A percentile compares a stretch with the other conserved stretches of the same genome.
phyloP scores from a whole-genome alignment of 371 early-diverging fungal genomes.

The Circinella minor region DNA sequence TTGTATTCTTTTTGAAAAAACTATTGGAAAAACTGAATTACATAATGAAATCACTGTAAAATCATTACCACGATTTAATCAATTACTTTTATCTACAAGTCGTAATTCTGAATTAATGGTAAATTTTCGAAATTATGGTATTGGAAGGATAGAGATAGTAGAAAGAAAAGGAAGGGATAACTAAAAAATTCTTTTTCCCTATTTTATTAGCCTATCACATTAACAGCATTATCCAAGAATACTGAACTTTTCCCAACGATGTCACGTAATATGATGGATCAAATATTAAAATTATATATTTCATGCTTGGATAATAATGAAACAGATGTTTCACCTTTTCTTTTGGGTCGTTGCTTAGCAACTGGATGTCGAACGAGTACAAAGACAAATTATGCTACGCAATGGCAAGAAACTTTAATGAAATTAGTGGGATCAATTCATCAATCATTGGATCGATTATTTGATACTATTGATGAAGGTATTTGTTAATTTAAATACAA shows the following conservation, averaged over 20 bases:
- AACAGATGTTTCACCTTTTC: slow-evolving; percentile 36
- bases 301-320: slow-evolving; percentile 52
- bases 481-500: background rate
- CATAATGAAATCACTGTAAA: slow-evolving; percentile 63
- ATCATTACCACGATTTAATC: slow-evolving; percentile 57
- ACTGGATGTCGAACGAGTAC: slow-evolving; percentile 47
- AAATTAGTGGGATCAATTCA: slow-evolving; percentile 59
- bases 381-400: slow-evolving; percentile 44
- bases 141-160: background rate
- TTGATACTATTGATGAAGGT: slow-evolving; percentile 69
- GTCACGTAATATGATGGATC: slow-evolving; percentile 57
- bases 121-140: slow-evolving; percentile 6
- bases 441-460: slow-evolving; percentile 51
- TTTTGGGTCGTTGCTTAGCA: slow-evolving; percentile 50
- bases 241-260: slow-evolving; percentile 59
- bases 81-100: slow-evolving; percentile 46
- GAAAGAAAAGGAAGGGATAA: background rate
- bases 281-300: slow-evolving; percentile 54
- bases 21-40: slow-evolving; percentile 57
- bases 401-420: slow-evolving; percentile 53
- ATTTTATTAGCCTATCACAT: slow-evolving; percentile 41
- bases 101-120: slow-evolving; percentile 57
- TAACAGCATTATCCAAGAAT: slow-evolving; percentile 51
- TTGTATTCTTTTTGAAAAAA: slow-evolving; percentile 52
- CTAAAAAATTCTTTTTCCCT: background rate